Base-by-base conservation (phyloP, 768 basidiomycete genomes). In the Leccinellum luteum region DNA sequence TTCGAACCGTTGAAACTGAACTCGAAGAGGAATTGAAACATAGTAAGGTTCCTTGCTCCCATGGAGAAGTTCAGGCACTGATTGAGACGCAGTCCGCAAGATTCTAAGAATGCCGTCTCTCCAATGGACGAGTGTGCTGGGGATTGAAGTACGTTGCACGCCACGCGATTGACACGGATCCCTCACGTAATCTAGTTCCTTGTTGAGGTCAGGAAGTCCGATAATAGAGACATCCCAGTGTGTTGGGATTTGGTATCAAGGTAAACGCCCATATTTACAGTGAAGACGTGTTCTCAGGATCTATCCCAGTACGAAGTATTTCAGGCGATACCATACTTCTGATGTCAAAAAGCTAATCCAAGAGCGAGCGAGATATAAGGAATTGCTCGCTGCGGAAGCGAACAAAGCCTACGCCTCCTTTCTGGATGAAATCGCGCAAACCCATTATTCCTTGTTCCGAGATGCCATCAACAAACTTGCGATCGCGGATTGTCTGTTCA, bases 401-500 rank as follows among this genome's bases (percentile, higher is more conserved):
- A 77, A 82, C 54, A 76, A 75, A 27, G 89, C 91, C 0, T 93
- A 85, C 66, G 76, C 76, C 17, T 69, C 77, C 8, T 94, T 94
- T 66, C 79, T 94, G 44, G 67, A 73, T 31, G 86, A 92, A 55
- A 90, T 95, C 30, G 74, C 84, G 9, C 69, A 76, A 31, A 80
- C 85, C 15, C 77, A 88, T 62, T 95, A 96, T 65, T 81, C 78
- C 5, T 61, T 86, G 8, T 74, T 98, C 56, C 83, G 94, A 10
- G 81, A 89, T 59, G 86, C 81, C 6, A 85, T 94, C 21, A 85
- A 89, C 64, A 87, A 90, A 60, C 78, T 99, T 28, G 93, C 93
- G 1, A 81, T 78, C 2, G 87, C 89, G 25, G 94, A 99, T 74
- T 97, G 95, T 68, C 75, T 99, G 59, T 75, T 89, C 56, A 92